phyloP scores from a whole-genome alignment of 2,329 filamentous ascomycete genomes.

The Fusarium burgessii region DNA sequence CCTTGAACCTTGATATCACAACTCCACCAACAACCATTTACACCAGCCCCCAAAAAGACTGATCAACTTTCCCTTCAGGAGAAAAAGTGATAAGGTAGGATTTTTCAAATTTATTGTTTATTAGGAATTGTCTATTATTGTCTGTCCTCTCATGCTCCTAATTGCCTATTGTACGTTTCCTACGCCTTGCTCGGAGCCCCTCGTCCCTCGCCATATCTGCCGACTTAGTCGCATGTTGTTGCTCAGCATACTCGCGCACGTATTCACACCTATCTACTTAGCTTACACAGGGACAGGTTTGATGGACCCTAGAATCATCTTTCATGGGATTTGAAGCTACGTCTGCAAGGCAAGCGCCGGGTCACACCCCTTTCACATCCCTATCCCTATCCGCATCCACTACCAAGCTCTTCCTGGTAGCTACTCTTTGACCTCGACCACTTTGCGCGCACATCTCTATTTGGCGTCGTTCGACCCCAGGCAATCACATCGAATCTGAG shows the following conservation, averaged over 20 bases:
- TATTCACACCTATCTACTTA: constrained; percentile 21
- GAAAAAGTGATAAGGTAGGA: constrained; percentile 17
- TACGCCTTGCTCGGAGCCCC: constrained; percentile 20
- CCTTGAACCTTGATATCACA: constrained; percentile 32
- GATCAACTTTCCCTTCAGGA: constrained; percentile 20
- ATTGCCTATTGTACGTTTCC: constrained; percentile 22
- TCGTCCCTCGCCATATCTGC: constrained; percentile 17
- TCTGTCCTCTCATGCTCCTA: neutral
- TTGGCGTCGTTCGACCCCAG: constrained; percentile 44
- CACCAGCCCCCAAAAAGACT: constrained; percentile 28
- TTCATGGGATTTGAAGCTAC: constrained; percentile 45
- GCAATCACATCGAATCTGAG: constrained; percentile 41
- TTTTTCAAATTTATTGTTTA: constrained; percentile 7
- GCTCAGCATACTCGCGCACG: constrained; percentile 35
- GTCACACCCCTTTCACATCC: constrained; percentile 48
- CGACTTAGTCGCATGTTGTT: constrained; percentile 34
- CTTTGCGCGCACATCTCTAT: constrained; percentile 43
- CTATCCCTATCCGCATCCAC: constrained; percentile 45
- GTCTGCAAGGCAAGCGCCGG: constrained; percentile 50
- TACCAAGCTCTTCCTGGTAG: constrained; percentile 39
- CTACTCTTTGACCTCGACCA: constrained; percentile 34
- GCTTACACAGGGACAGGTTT: constrained; percentile 11
- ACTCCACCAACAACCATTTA: constrained; percentile 33
- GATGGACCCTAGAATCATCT: constrained; percentile 39
- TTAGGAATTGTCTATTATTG: neutral